These are phyloP conservation scores for Orbilia brochopaga DNA, from an alignment of 2,329 filamentous ascomycete species.

Conservation along the genomic window DNA sequence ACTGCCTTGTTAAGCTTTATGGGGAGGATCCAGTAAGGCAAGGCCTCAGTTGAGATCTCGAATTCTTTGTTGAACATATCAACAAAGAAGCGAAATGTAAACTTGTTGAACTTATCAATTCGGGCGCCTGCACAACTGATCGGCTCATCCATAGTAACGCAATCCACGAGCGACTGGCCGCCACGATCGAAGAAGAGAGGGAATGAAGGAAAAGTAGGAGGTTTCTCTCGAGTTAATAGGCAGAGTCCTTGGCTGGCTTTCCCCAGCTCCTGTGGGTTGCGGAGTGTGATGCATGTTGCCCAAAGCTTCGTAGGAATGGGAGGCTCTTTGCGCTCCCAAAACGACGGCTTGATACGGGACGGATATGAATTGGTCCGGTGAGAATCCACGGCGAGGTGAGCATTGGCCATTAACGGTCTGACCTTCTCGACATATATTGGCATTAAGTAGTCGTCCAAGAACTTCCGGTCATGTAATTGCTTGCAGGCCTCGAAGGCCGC, in stretches of 20 bases:
- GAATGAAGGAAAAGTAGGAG: conserved; percentile 72
- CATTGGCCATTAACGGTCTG: conserved; percentile 84
- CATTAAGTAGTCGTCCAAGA: conserved; percentile 75
- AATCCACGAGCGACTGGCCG: conserved; percentile 66
- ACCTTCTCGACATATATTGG: conserved; percentile 71
- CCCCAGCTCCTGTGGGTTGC: conserved; percentile 64
- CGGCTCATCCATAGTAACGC: conserved; percentile 59
- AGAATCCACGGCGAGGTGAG: conserved; percentile 77
- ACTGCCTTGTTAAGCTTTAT: conserved; percentile 54
- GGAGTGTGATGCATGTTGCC: conserved; percentile 63
- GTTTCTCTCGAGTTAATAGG: conserved; percentile 70
- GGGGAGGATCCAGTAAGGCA: conserved; percentile 86
- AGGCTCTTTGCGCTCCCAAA: conserved; percentile 66
- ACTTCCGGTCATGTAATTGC: conserved; percentile 68
- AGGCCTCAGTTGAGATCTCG: conserved; percentile 66
- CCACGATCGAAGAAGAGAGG: conserved; percentile 74
- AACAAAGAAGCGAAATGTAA: conserved; percentile 76
- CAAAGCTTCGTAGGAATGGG: conserved; percentile 56
- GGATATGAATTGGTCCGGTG: conserved; percentile 76
- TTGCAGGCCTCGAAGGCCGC: conserved; percentile 86
- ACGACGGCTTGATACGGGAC: conserved; percentile 77
- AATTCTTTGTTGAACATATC: conserved; percentile 92
- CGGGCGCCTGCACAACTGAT: conserved; percentile 61
- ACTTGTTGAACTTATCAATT: conserved; percentile 68
- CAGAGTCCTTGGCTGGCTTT: conserved; percentile 69